Base-by-base conservation (phyloP, 352 stramenopile species). In the Phytophthora podocarpi region DNA sequence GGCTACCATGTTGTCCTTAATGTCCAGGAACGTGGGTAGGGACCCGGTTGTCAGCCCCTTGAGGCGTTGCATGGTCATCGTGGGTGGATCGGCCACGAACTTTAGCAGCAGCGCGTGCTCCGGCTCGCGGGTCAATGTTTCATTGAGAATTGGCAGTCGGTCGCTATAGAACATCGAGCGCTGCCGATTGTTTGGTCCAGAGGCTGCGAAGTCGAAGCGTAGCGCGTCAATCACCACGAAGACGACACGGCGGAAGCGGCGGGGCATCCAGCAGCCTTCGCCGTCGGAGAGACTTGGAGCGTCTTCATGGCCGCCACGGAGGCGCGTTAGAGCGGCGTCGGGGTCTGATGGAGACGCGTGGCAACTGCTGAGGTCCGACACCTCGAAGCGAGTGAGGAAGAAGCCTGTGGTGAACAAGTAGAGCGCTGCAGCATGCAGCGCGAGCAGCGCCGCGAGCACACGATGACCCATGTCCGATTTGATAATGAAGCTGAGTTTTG, bases 21-120 rank as follows among this genome's bases (percentile, higher is more conserved):
- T 98, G 66, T 99, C 97, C 27, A 98, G 82, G 78, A 99, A 99
- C 7, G 97, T 99, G 16, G 97, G 97, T 21, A 99, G 72, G n/a
- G 87, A 95, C 30, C 97, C 97, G 1, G 97, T 99, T 27, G 96
- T 99, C 27, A 99, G 74, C 1, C 95, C 97, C 70, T 99, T 99
- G 7, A 99, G 82, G 4, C 97, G 82, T 72, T 99, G 97, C 90
- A 98, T 98, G 4, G 97, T 99, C 50, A 98, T 98, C n/a, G 97
- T 99, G 8, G 97, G 97, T 48, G 97, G 94, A 70, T 99, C 97
- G 0, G 97, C 97, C 15, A 98, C 88, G 58, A 99, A 99, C 59
- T 96, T 90, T 42, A 97, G 82, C 35, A 99, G 72, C 49, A 95
- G 62, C 7, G 85, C 83, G 42, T 94, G 65, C 4, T 67, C 51